Conservation (phyloP, 257 asterid species). For the Salvia miltiorrhiza region DNA sequence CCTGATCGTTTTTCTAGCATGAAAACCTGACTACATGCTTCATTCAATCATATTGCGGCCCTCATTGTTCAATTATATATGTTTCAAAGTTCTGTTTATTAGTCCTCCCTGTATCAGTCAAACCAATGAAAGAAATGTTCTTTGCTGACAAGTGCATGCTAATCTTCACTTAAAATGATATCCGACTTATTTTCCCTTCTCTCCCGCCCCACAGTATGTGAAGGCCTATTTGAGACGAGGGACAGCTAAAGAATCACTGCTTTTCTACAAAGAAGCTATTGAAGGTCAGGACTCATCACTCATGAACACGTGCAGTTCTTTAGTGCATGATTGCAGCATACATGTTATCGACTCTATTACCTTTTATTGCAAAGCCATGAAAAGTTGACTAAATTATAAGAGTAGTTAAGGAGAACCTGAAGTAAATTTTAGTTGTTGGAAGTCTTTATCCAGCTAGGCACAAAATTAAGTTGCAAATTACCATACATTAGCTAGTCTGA, state of each 20-base stretch:
- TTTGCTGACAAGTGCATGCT: constrained; percentile 8
- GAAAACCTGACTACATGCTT: background rate
- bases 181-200: background rate
- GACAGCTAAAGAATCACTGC: constrained; percentile 24
- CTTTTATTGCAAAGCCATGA: background rate
- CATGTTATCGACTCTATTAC: background rate
- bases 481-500: background rate
- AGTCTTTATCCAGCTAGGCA: background rate
- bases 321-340: background rate
- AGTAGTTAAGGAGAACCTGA: background rate
- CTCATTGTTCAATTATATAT: background rate
- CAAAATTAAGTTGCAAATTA: constrained; percentile 1
- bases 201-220: constrained; percentile 12
- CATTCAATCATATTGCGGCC: no score
- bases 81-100: background rate
- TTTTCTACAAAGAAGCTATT: constrained; percentile 20
- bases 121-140: background rate
- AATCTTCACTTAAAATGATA: background rate
- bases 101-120: background rate
- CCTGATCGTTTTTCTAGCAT: background rate
- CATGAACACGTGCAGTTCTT: constrained; percentile 8
- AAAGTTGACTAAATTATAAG: background rate
- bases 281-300: constrained; percentile 34
- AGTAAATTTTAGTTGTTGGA: background rate
- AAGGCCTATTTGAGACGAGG: constrained; percentile 30